Conservation (phyloP, 2,329 filamentous ascomycete species). For the Penicillium fuscoglaucum region DNA sequence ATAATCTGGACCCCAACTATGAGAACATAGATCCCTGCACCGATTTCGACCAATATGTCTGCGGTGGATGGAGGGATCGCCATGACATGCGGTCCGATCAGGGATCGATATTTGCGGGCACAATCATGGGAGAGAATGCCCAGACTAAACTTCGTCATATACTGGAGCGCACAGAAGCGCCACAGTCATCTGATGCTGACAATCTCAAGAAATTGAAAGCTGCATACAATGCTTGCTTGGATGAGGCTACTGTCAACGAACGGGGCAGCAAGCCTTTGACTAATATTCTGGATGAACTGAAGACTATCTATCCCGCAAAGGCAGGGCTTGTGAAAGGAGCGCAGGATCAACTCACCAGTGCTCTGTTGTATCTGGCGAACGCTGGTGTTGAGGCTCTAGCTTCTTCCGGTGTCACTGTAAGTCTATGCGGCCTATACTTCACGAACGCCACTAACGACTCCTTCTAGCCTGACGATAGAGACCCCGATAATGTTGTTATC, state of each 20-base stretch:
- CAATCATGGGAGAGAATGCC: conserved; percentile 62
- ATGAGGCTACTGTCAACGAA: conserved; percentile 58
- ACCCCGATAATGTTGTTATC: conserved; percentile 55
- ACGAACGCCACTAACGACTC: neutral
- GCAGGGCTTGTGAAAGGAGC: conserved; percentile 26
- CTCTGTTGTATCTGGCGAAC: conserved; percentile 40
- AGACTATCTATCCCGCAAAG: conserved; percentile 46
- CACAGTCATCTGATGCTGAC: conserved; percentile 34
- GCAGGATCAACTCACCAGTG: conserved; percentile 35
- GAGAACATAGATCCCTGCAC: conserved; percentile 65
- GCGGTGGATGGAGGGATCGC: conserved; percentile 64
- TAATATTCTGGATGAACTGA: conserved; percentile 56
- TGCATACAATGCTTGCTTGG: conserved; percentile 66
- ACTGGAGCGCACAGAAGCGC: conserved; percentile 53
- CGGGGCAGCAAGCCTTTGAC: conserved; percentile 58
- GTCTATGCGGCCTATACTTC: conserved; percentile 6
- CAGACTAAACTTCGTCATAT: conserved; percentile 62
- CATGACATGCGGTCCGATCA: conserved; percentile 68
- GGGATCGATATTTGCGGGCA: conserved; percentile 60
- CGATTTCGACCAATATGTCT: conserved; percentile 68
- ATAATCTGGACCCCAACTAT: conserved; percentile 63
- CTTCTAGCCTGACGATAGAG: conserved; percentile 51
- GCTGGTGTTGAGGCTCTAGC: conserved; percentile 40
- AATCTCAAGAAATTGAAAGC: conserved; percentile 68
- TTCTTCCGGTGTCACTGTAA: conserved; percentile 35